Percentiles rank a stretch among this genome's conserved stretches.
Evolutionary conservation across 2,329 filamentous ascomycete genomes (phyloP).

Genomic region (Colletotrichum filicis): DNA sequence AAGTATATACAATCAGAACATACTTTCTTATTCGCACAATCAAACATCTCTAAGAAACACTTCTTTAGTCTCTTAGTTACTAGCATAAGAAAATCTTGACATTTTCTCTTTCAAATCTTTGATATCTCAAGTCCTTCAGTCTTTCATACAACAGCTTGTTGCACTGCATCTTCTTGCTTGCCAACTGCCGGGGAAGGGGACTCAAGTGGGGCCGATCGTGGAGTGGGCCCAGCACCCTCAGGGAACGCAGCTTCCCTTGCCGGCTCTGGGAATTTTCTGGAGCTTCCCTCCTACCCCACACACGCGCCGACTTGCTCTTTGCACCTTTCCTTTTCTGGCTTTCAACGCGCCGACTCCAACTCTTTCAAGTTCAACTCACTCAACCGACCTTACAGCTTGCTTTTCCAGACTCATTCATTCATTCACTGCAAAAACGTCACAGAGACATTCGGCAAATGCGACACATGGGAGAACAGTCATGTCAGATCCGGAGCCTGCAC

Average conservation of each 20-base stretch:
- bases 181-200: background rate
- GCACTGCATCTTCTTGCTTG: slow-evolving; percentile 15
- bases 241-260: background rate
- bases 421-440: background rate
- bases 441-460: background rate
- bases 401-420: background rate
- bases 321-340: background rate
- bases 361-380: background rate
- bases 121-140: background rate
- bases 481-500: slow-evolving; percentile 15
- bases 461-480: background rate
- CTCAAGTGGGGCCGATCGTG: slow-evolving; percentile 20
- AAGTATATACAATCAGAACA: background rate
- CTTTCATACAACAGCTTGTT: background rate
- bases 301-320: background rate
- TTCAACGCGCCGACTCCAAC: background rate
- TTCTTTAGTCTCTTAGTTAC: background rate
- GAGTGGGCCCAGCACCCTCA: background rate
- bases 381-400: background rate
- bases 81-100: background rate
- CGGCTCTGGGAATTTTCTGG: background rate
- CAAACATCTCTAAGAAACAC: background rate
- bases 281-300: background rate
- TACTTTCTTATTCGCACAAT: background rate
- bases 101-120: background rate